phyloP scores from a whole-genome alignment of 768 basidiomycete species.

The Russula lepida region DNA sequence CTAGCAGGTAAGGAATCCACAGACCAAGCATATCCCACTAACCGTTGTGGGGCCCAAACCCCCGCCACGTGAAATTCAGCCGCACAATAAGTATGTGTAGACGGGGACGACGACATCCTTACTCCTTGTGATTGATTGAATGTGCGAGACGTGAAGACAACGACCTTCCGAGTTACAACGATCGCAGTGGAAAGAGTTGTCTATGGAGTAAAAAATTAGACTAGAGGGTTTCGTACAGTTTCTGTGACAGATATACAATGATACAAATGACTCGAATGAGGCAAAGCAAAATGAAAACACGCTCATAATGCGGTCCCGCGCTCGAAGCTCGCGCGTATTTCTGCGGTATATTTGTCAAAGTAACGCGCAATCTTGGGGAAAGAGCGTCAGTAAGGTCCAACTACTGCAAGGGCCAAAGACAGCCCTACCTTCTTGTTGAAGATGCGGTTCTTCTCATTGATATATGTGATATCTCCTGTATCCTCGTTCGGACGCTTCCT shows the following conservation, averaged over 20 bases:
- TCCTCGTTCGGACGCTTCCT: slow-evolving; percentile 86
- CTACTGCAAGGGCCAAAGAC: background rate
- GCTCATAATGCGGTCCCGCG: slow-evolving; percentile 82
- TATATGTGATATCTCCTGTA: slow-evolving; percentile 95
- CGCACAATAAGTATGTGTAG: background rate
- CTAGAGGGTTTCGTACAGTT: background rate
- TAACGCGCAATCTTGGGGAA: slow-evolving; percentile 72
- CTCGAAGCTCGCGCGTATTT: slow-evolving; percentile 96
- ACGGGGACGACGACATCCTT: background rate
- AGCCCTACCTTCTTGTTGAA: slow-evolving; percentile 88
- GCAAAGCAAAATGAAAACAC: background rate
- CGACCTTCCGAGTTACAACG: no score
- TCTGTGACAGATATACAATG: slow-evolving; percentile 5
- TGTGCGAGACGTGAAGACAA: background rate
- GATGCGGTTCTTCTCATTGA: slow-evolving; percentile 96
- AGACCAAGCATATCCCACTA: no score
- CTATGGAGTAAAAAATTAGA: background rate
- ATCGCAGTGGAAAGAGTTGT: background rate
- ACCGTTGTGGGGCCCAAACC: no score
- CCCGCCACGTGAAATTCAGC: no score
- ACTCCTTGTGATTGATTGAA: background rate
- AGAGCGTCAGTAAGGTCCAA: background rate
- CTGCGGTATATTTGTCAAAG: slow-evolving; percentile 94
- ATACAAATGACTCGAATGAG: slow-evolving; percentile 4
- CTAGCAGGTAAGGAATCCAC: no score